Base-by-base conservation (phyloP, 352 stramenopile genomes). In the Phytophthora meadii region DNA sequence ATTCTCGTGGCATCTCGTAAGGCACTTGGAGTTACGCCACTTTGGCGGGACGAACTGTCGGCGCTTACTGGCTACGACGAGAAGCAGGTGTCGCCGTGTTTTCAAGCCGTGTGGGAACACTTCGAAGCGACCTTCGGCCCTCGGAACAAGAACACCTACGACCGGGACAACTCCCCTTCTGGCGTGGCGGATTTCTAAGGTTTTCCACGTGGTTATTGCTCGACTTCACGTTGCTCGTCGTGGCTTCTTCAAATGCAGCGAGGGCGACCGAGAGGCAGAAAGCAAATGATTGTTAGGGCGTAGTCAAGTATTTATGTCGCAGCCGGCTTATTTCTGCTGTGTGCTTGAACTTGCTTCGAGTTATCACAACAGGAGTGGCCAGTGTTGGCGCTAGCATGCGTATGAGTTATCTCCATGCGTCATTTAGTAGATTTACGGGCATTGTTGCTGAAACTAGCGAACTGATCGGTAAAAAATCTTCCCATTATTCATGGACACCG, bases 11-110 rank as follows among this genome's bases (percentile, higher is more conserved):
- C 82, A 15, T 90, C 84, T 4, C 72, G 88, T 30, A 92, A 93
- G 74, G 84, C 86, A 8, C 61, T 96, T 4, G 83, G 82, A 19
- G 90, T 95, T 61, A 85, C 72, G 34, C 87, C 88, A 17, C 71
- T 95, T 14, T 96, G 88, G 88, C 72, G 87, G 56, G 79, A 94
- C 65, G 88, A 96, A 61, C 63, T 96, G 44, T 84, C 84, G 19
- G 77, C 87, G 39, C 68, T 94, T 9, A 93, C 87, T 24, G 88
- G 88, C 6, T 96, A 96, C 81, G 79, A 81, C 19, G 81, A 81
- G 24, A 74, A 90, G 39, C 87, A 94, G 50, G 86, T 96, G 15
- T 74, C 90, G 47, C 86, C 84, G 39, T 96, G 88, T 61, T 96
- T 93, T 65, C 82, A 83, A 53, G 84, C 81, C n/a, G 70, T 96